Evolutionary conservation across 305 asterid genomes (phyloP), one percentile per base, ranked within the genome.

Genomic region (Fraxinus velutina): DNA sequence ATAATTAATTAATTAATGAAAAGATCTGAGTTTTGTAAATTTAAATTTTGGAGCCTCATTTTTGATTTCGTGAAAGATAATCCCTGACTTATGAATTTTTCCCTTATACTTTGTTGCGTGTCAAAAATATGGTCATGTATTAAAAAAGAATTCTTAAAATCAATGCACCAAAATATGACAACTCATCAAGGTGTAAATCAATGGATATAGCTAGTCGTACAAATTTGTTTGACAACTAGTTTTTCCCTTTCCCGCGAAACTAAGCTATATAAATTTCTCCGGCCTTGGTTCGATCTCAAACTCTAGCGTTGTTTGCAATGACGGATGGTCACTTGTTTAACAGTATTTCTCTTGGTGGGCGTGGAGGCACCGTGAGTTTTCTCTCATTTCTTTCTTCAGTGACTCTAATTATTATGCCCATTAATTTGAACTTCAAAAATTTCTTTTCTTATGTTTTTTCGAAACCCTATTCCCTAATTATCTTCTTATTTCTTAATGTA

Each of bases 291-390:
- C n/a, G 22, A 5, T 27, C 47, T 10, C 30, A 0, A 36, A 3
- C 50, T 13, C 21, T 21, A 29, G 33, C 21, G 75, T 27, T 2
- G 6, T 21, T 21, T 12, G 88, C 82, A 13, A 92, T 95, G 97
- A 88, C 93, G 62, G 98, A 96, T 52, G 99, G 97, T 78, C 98
- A 90, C 85, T 78, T 62, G 87, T 92, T 93, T 92, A 92, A 90
- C 87, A 90, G 86, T 70, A 91, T 96, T 77, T 91, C 97, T 77
- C 98, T 94, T 27, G 95, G 94, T 22, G 97, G 99, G 79, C 97
- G 99, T 70, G 97, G 97, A 24, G 98, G 97, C 87, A 83, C 95
- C 47, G 98, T 96, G 84, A 92, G 93, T 84, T 6, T 47, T 47
- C 27, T 76, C 74, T 13, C 71, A 0, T 10, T 57, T 78, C 24